Evolutionary conservation across 805 yeast genomes (phyloP).

Genomic region (Dipodascus albidus): DNA sequence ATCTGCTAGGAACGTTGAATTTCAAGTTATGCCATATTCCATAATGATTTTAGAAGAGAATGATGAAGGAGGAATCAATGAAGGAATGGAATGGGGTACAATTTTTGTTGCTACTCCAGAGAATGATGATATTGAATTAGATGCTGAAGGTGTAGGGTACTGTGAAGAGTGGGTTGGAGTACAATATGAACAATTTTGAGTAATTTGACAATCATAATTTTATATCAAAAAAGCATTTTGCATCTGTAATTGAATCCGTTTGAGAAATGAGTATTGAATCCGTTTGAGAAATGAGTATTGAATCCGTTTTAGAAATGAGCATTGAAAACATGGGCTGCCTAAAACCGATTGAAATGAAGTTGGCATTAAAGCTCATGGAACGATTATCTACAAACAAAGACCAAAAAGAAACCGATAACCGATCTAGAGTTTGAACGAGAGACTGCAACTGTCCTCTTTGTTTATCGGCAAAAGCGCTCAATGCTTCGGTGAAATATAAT

Average conservation of each 20-base stretch:
- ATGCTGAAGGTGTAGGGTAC: conserved; percentile 62
- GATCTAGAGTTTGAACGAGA: too few species aligned
- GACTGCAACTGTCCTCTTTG: too few species aligned
- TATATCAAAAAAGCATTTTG: background rate
- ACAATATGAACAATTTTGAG: conserved; percentile 55
- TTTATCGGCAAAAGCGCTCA: too few species aligned
- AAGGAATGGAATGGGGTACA: conserved; percentile 98
- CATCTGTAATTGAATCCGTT: background rate
- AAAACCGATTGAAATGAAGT: too few species aligned
- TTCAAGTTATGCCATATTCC: conserved; percentile 91
- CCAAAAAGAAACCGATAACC: too few species aligned
- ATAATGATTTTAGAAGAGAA: conserved; percentile 67
- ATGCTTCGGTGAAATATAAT: too few species aligned
- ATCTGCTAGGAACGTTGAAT: conserved; percentile 48
- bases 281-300: too few species aligned
- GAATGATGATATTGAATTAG: conserved; percentile 39
- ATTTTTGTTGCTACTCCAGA: conserved; percentile 72
- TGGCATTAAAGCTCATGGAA: too few species aligned
- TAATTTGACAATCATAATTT: background rate
- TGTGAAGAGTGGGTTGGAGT: conserved; percentile 73
- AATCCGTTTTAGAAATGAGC: too few species aligned
- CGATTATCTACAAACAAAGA: too few species aligned
- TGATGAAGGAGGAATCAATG: conserved; percentile 32
- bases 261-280: too few species aligned
- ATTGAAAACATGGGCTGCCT: too few species aligned